A percentile compares a stretch with the other conserved stretches of the same genome.
Evolutionary conservation across 2,329 filamentous ascomycete species (phyloP).

Genomic region (Coniochaeta hoffmannii): DNA sequence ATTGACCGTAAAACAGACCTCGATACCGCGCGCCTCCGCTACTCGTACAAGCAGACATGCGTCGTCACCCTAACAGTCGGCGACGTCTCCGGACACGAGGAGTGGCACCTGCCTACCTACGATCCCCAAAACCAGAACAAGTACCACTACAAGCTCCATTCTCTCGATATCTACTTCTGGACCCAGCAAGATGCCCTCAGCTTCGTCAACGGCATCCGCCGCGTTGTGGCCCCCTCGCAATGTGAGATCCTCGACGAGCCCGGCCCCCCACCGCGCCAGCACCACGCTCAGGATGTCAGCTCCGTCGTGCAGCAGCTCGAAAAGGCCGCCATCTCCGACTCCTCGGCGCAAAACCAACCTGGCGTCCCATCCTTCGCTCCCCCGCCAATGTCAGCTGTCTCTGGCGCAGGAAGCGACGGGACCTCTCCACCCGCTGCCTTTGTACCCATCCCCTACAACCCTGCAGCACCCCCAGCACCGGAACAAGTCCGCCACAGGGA

Average conservation of each 20-base stretch:
- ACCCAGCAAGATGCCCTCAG: constrained; percentile 62
- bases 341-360: constrained; percentile 28
- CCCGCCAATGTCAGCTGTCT: constrained; percentile 29
- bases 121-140: constrained; percentile 68
- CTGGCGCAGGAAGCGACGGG: constrained; percentile 14
- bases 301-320: constrained; percentile 69
- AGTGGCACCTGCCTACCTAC: constrained; percentile 71
- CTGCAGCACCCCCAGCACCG: constrained; percentile 67
- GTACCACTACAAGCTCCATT: constrained; percentile 72
- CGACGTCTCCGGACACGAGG: constrained; percentile 38
- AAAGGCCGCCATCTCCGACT: constrained; percentile 58
- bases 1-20: constrained; percentile 43
- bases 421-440: constrained; percentile 34
- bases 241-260: constrained; percentile 61
- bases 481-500: constrained; percentile 66
- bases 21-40: constrained; percentile 56
- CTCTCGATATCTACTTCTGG: constrained; percentile 75
- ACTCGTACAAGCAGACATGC: constrained; percentile 68
- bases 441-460: constrained; percentile 67
- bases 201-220: constrained; percentile 61
- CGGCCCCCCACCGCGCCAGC: constrained; percentile 34
- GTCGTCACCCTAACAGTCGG: constrained; percentile 62
- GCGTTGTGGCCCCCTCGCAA: constrained; percentile 54
- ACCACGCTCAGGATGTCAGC: constrained; percentile 44
- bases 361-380: constrained; percentile 29